phyloP scores from a whole-genome alignment of 2,329 filamentous ascomycete species.

The Ophiostoma quercus region DNA sequence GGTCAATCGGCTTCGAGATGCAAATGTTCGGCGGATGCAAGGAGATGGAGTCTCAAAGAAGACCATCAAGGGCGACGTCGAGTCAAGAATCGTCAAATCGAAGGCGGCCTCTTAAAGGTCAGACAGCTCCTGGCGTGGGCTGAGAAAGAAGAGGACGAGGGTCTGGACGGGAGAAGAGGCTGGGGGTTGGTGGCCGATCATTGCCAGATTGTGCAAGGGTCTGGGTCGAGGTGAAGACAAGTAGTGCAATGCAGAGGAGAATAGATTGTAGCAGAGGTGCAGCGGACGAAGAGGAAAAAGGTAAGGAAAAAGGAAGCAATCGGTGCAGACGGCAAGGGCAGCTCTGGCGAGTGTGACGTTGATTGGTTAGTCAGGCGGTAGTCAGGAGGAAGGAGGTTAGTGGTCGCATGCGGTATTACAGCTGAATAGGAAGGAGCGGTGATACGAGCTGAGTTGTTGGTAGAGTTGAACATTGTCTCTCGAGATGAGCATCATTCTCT shows the following conservation, averaged over 20 bases:
- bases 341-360: neutral
- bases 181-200: neutral
- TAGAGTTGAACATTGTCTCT: neutral
- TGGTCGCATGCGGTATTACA: neutral
- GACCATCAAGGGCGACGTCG: neutral
- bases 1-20: neutral
- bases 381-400: neutral
- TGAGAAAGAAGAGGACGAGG: neutral
- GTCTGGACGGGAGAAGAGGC: neutral
- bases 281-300: constrained; percentile 12
- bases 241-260: neutral
- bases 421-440: neutral
- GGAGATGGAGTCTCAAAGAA: neutral
- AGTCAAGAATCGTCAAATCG: neutral
- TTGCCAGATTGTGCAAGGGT: constrained; percentile 5
- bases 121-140: neutral
- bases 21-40: neutral
- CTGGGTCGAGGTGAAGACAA: neutral
- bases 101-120: neutral
- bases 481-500: neutral
- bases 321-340: neutral
- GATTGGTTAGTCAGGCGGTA: constrained; percentile 4
- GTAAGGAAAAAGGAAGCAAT: constrained; percentile 5
- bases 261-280: neutral
- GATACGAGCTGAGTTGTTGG: neutral